phyloP scores from a whole-genome alignment of 2,329 filamentous ascomycete species.

The Aspergillus fumigatiaffinis region DNA sequence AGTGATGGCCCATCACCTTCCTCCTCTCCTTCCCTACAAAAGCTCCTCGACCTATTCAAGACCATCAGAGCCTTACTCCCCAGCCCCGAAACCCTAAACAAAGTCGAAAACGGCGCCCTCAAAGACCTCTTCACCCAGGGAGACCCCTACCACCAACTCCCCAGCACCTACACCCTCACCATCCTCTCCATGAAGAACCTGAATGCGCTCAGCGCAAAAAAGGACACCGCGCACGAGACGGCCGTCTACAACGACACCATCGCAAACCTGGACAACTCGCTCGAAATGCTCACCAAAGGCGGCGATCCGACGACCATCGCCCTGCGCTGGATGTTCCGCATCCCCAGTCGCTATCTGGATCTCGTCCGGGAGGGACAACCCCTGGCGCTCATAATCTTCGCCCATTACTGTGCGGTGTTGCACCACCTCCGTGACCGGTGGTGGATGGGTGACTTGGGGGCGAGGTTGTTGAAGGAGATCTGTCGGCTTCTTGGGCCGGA shows the following conservation, averaged over 20 bases:
- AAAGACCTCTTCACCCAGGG: not conserved
- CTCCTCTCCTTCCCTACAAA: not conserved
- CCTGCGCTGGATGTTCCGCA: slow-evolving; percentile 5
- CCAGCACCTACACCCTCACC: slow-evolving; percentile 5
- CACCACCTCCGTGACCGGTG: slow-evolving; percentile 9
- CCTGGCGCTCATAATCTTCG: slow-evolving; percentile 6
- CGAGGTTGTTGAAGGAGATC: slow-evolving; percentile 4
- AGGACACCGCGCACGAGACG: not conserved
- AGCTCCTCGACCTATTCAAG: not conserved
- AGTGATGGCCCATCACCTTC: not conserved
- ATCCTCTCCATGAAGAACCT: slow-evolving; percentile 6
- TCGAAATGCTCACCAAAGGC: slow-evolving; percentile 7
- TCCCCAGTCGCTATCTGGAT: slow-evolving; percentile 2
- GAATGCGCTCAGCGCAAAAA: not conserved
- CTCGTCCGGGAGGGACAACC: slow-evolving; percentile 1
- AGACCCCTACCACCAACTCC: not conserved
- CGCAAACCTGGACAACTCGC: slow-evolving; percentile 1
- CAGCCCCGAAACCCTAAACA: not conserved
- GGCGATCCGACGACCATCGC: slow-evolving; percentile 4
- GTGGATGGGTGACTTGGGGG: slow-evolving; percentile 9
- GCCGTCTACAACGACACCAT: slow-evolving; percentile 5
- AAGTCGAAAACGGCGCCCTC: not conserved
- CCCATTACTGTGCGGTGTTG: slow-evolving; percentile 8
- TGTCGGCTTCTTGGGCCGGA: not conserved
- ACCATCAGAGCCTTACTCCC: not conserved